A percentile compares a stretch with the other conserved stretches of the same genome.
Conservation (phyloP, 164 flowering plant species). For the Cinnamomum chago region DNA sequence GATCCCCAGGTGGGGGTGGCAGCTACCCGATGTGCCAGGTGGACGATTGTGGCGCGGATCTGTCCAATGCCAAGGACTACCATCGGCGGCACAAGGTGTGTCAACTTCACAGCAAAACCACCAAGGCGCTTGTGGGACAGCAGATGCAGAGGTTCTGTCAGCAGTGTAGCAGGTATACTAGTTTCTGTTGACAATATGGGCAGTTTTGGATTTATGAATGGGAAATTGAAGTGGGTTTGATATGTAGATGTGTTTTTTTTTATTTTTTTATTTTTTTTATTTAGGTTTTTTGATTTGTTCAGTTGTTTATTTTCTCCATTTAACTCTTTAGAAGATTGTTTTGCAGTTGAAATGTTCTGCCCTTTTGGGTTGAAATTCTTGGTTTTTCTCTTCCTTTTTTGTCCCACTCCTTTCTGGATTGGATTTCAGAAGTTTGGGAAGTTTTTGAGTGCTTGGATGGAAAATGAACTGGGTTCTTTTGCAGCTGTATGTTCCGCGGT, state of each 20-base stretch:
- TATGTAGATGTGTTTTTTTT: too few species aligned
- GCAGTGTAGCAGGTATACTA: conserved; percentile 82
- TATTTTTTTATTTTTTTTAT: too few species aligned
- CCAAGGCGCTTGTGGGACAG: conserved; percentile 66
- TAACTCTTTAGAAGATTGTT: too few species aligned
- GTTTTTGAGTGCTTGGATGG: not conserved
- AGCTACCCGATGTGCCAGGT: conserved; percentile 82
- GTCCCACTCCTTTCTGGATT: not conserved
- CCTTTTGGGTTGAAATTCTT: too few species aligned
- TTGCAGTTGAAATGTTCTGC: not conserved
- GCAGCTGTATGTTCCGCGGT: not conserved
- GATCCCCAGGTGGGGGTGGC: conserved; percentile 49
- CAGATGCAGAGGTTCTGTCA: conserved; percentile 95
- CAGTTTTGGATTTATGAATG: not conserved
- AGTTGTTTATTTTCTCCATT: not conserved
- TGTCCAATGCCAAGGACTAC: conserved; percentile 75
- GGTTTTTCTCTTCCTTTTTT: too few species aligned
- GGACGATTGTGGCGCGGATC: conserved; percentile 71
- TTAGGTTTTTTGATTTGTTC: not conserved
- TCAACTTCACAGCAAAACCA: conserved; percentile 72
- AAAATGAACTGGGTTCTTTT: conserved; percentile 1
- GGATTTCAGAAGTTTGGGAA: not conserved
- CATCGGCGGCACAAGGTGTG: conserved; percentile 92
- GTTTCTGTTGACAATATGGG: not conserved
- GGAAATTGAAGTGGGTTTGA: not conserved